Evolutionary conservation across 2,329 filamentous ascomycete species (phyloP), one percentile per base, ranked within the genome.

Genomic region (Ophiostoma ulmi): DNA sequence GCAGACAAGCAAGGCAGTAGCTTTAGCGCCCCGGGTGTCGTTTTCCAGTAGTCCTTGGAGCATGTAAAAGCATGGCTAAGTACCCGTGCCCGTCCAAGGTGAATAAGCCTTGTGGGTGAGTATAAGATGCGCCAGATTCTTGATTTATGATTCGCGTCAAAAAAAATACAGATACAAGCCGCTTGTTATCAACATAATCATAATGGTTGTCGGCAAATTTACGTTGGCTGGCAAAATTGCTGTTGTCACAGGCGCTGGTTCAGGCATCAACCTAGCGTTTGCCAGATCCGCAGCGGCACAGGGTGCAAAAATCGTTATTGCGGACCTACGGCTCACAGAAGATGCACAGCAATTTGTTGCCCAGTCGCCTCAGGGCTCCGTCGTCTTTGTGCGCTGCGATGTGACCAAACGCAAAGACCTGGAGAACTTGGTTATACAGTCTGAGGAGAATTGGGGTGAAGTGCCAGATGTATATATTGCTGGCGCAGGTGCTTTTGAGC

Each of bases 401-500:
- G 52, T 58, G 52, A 58, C 52, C 5, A 58, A 26, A 58, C 52
- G 52, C n/a, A 26, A 22, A 58, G 52, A 58, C 52, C 52, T 58
- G 10, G 52, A 58, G 11, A 26, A 58, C 11, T 26, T 58, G 17
- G 52, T 58, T 26, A 13, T 7, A 14, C 52, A 58, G 52, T 58
- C 52, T 31, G 52, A 13, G 52, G 35, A 48, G 67, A n/a, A 68
- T 20, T 73, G 71, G 36, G 72, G 72, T 41, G 76, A 75, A 67
- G 75, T 79, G 8, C 78, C 80, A 13, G 79, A 81, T 72, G 75
- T 80, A 31, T 81, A 78, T 73, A 74, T 79, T 26, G 75, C 80
- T 8, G 77, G 76, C 39, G 79, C 80, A 3, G 80, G 78, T 26
- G 73, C 80, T n/a, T 80, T 80, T 72, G 80, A 81, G 70, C 78